phyloP scores from a whole-genome alignment of 495 filamentous ascomycete species.

The Recurvomyces mirabilis region DNA sequence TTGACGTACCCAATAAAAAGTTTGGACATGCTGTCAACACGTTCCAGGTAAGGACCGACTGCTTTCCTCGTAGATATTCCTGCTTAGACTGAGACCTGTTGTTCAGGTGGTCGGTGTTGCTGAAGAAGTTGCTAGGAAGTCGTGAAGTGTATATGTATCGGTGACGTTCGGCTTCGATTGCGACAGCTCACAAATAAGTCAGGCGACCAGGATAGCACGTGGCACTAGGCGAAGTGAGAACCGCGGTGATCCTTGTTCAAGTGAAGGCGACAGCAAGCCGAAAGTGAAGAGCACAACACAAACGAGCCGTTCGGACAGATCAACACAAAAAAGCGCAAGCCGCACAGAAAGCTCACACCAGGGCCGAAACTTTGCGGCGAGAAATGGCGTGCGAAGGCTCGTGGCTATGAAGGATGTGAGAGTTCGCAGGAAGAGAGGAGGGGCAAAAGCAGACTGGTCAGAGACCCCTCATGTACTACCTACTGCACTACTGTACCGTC shows the following conservation, averaged over 20 bases:
- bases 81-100: slow-evolving; percentile 1
- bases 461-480: too few species aligned
- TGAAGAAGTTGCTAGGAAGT: too few species aligned
- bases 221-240: background rate
- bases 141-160: slow-evolving; percentile 1
- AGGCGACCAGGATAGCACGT: slow-evolving; percentile 1
- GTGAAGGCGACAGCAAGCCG: background rate
- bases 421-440: too few species aligned
- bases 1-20: slow-evolving; percentile 75
- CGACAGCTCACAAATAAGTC: background rate
- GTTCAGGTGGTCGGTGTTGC: too few species aligned
- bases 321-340: background rate
- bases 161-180: too few species aligned
- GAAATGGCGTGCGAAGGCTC: too few species aligned
- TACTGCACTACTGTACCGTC: too few species aligned
- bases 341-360: background rate
- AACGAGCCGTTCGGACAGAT: background rate
- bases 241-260: background rate
- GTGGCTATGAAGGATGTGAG: too few species aligned
- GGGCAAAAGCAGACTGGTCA: too few species aligned
- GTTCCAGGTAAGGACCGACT: slow-evolving; percentile 17
- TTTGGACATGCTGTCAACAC: slow-evolving; percentile 55
- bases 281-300: background rate
- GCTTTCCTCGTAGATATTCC: background rate
- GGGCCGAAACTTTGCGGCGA: too few species aligned